Evolutionary conservation across 176 grass and related monocot genomes (phyloP).

Genomic region (Zoysia japonica): DNA sequence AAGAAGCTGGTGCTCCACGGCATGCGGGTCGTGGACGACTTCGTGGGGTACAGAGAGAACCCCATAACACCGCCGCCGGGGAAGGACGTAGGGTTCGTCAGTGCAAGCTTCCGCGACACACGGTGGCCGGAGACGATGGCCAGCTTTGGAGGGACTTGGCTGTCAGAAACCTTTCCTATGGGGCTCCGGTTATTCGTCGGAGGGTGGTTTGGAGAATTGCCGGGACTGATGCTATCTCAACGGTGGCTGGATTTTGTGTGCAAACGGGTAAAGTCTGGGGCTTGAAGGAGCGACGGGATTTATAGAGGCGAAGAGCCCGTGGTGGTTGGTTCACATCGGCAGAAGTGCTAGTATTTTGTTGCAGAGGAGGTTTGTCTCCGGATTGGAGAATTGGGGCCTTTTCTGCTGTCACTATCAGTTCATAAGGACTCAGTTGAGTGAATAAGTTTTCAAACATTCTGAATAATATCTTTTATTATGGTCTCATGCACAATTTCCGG

Average conservation of each 20-base stretch:
- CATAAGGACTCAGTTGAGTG: no score
- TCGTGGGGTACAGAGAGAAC: slow-evolving; percentile 74
- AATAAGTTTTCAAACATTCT: no score
- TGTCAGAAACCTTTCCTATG: background rate
- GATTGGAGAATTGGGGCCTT: background rate
- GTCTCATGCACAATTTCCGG: no score
- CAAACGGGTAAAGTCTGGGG: slow-evolving; percentile 42
- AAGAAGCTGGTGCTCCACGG: slow-evolving; percentile 96
- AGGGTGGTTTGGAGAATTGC: no score
- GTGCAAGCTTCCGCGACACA: background rate
- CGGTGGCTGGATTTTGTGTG: background rate
- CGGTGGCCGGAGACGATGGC: slow-evolving; percentile 41
- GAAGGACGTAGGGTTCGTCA: background rate
- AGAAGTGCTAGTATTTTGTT: background rate
- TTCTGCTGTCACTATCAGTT: no score
- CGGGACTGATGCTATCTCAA: no score
- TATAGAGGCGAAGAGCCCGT: slow-evolving; percentile 24
- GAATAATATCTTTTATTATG: no score
- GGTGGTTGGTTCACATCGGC: background rate
- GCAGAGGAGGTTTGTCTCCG: background rate
- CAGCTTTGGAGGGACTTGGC: background rate
- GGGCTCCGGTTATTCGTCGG: no score
- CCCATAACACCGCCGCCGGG: slow-evolving; percentile 43
- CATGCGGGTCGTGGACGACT: slow-evolving; percentile 77
- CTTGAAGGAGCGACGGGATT: slow-evolving; percentile 6